Evolutionary conservation across 306 rosid species (phyloP).

Genomic region (Parietaria judaica): DNA sequence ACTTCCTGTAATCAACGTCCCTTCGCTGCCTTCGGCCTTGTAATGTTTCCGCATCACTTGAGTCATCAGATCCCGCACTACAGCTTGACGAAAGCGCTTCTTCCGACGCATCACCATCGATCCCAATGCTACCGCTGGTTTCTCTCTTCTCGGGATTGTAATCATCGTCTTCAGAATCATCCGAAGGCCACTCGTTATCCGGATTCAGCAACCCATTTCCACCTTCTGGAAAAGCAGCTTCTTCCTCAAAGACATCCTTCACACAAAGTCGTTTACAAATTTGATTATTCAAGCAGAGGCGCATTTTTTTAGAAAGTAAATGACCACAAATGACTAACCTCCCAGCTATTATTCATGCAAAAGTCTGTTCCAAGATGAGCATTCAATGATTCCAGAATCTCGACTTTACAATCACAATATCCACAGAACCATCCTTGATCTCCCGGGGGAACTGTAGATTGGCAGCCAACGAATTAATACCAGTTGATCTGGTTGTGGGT

Average conservation of each 20-base stretch:
- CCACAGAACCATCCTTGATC: conserved; percentile 85
- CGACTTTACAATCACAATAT: conserved; percentile 78
- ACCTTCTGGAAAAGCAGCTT: conserved; percentile 66
- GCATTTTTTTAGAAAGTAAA: conserved; percentile 4
- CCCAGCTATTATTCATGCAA: conserved; percentile 61
- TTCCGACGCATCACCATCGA: conserved; percentile 33
- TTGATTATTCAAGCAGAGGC: not conserved
- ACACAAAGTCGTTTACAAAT: conserved; percentile 9
- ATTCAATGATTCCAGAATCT: conserved; percentile 63
- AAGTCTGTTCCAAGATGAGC: conserved; percentile 84
- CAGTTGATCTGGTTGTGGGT: too few species aligned
- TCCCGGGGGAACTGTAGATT: conserved; percentile 57
- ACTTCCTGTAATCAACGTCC: conserved; percentile 65
- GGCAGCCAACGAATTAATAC: conserved; percentile 6
- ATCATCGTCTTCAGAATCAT: conserved; percentile 87
- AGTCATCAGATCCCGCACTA: conserved; percentile 54
- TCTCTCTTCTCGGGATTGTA: conserved; percentile 70
- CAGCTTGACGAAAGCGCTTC: conserved; percentile 27
- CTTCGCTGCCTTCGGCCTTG: conserved; percentile 65
- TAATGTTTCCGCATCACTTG: conserved; percentile 40
- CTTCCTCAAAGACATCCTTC: conserved; percentile 83
- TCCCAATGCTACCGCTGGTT: conserved; percentile 30
- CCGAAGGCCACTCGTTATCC: conserved; percentile 84
- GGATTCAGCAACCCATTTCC: conserved; percentile 41
- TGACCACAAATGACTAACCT: conserved; percentile 41